phyloP scores from a whole-genome alignment of 2,329 filamentous ascomycete species.

The Cladosporium sp. region DNA sequence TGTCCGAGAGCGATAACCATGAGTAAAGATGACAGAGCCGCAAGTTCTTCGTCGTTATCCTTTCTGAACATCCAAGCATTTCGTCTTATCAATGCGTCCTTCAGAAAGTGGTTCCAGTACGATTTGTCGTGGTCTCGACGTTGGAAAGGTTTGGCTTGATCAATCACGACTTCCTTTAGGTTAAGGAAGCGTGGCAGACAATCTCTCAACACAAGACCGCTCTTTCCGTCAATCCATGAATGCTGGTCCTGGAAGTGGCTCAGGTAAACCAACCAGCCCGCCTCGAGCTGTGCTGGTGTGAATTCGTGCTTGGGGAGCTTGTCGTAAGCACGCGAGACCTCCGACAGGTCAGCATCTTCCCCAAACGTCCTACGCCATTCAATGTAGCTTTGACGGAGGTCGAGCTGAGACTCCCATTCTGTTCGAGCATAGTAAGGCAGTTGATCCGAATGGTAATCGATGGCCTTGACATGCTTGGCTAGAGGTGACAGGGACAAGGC shows the following conservation, averaged over 20 bases:
- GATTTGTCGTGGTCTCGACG: background rate
- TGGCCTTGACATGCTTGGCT: constrained; percentile 22
- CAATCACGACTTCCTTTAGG: constrained; percentile 16
- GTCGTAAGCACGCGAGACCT: constrained; percentile 2
- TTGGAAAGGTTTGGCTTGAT: constrained; percentile 13
- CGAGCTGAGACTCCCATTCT: constrained; percentile 13
- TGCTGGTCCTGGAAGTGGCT: constrained; percentile 8
- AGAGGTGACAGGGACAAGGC: constrained; percentile 19
- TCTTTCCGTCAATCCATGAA: constrained; percentile 16
- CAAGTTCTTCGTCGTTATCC: background rate
- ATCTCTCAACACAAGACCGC: constrained; percentile 16
- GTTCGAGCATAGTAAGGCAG: constrained; percentile 19
- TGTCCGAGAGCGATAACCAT: background rate
- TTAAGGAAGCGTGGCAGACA: constrained; percentile 20
- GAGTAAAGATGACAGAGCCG: background rate
- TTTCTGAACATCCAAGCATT: background rate
- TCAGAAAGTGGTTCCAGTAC: background rate
- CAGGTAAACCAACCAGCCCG: constrained; percentile 13
- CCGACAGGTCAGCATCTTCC: background rate
- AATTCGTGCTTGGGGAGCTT: constrained; percentile 16
- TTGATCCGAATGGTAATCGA: constrained; percentile 27
- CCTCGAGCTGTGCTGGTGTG: constrained; percentile 14
- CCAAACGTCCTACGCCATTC: background rate
- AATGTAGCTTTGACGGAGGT: background rate
- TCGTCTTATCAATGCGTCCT: background rate